A percentile compares a stretch with the other conserved stretches of the same genome.
phyloP scores from a whole-genome alignment of 208 protist species.

The Crithidia bombi region DNA sequence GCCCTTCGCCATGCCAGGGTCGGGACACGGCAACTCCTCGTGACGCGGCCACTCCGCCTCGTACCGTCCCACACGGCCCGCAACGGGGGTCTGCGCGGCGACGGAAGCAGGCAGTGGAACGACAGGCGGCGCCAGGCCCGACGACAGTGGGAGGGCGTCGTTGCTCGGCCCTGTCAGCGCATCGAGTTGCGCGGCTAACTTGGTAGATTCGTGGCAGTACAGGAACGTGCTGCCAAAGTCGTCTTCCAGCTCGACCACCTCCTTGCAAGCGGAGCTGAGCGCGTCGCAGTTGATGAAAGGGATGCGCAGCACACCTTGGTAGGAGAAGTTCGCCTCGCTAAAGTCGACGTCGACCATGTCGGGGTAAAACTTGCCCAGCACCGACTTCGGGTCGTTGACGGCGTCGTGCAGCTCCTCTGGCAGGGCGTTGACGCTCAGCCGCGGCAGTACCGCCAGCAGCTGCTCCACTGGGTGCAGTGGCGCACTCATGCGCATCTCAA shows the following conservation, averaged over 20 bases:
- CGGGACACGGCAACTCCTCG: conserved; percentile 70
- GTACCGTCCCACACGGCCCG: conserved; percentile 67
- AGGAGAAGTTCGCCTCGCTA: conserved; percentile 95
- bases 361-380: conserved; percentile 98
- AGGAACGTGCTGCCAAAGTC: conserved; percentile 79
- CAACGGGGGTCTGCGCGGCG: conserved; percentile 57
- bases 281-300: conserved; percentile 84
- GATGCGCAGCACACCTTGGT: conserved; percentile 90
- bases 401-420: conserved; percentile 90
- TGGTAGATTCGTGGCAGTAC: conserved; percentile 69
- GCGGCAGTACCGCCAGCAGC: conserved; percentile 97
- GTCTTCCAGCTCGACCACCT: conserved; percentile 74
- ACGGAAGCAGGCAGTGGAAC: conserved; percentile 47
- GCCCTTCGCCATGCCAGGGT: conserved; percentile 54
- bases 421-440: conserved; percentile 86
- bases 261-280: conserved; percentile 57
- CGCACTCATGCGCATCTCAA: conserved; percentile 67
- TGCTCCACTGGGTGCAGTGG: conserved; percentile 98
- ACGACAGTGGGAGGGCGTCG: conserved; percentile 21
- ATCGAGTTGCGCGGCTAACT: conserved; percentile 40
- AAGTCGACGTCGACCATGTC: conserved; percentile 96
- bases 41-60: conserved; percentile 65
- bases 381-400: conserved; percentile 91
- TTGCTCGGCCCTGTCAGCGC: conserved; percentile 32
- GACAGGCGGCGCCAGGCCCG: conserved; percentile 24